Conservation (phyloP, 2,329 filamentous ascomycete species). For the Colletotrichum tropicale region DNA sequence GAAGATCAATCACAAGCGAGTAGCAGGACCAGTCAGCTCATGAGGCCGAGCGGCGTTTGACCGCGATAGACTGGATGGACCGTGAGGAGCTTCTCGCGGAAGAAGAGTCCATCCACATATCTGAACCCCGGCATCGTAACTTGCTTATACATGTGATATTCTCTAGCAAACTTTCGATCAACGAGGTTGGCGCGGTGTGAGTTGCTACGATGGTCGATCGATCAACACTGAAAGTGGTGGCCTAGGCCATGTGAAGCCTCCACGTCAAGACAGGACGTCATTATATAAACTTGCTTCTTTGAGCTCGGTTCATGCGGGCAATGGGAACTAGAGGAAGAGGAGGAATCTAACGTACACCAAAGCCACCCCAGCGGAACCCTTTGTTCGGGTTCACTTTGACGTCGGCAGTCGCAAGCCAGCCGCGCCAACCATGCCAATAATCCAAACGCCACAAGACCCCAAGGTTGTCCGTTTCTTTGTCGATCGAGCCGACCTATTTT, state of each 20-base stretch:
- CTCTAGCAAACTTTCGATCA: neutral
- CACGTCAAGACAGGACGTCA: neutral
- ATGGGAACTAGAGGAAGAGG: neutral
- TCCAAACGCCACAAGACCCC: neutral
- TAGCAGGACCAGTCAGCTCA: neutral
- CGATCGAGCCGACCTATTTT: neutral
- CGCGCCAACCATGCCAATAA: neutral
- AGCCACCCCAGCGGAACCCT: neutral
- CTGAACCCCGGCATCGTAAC: neutral
- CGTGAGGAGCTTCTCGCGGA: neutral
- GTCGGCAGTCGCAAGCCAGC: neutral
- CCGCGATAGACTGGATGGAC: neutral
- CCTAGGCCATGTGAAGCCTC: neutral
- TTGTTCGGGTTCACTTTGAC: neutral
- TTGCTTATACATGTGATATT: neutral
- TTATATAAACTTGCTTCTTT: neutral
- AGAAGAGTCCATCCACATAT: neutral
- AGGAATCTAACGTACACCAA: neutral
- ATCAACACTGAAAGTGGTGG: neutral
- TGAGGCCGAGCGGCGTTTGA: neutral
- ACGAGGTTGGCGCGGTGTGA: neutral
- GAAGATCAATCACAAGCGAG: neutral
- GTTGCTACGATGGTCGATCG: neutral
- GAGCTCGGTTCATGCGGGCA: neutral
- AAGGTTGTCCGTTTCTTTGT: neutral